A percentile compares a stretch with the other conserved stretches of the same genome.
phyloP scores from a whole-genome alignment of 768 basidiomycete species.

The Mrakia frigida region DNA sequence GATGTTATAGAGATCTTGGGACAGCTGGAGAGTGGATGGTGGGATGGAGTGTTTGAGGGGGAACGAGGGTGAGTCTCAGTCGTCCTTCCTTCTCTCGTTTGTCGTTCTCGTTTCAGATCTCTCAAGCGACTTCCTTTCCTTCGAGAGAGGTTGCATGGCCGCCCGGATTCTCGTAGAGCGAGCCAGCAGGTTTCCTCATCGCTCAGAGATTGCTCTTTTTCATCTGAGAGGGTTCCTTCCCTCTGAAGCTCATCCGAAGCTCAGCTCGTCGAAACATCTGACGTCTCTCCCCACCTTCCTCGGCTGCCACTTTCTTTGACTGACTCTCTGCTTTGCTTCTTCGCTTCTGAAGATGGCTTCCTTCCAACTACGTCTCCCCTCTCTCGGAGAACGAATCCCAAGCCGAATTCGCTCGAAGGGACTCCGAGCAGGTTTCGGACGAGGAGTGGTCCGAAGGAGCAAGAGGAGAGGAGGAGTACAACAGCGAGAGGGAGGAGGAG shows the following conservation, averaged over 20 bases:
- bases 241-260: no score
- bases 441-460: background rate
- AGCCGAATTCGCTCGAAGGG: conserved; percentile 13
- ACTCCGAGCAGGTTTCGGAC: conserved; percentile 20
- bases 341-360: conserved; percentile 61
- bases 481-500: background rate
- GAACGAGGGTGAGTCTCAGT: conserved; percentile 59
- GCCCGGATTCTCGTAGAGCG: no score
- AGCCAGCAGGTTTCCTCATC: no score
- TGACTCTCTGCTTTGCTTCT: background rate
- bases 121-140: no score
- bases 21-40: conserved; percentile 90
- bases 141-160: no score
- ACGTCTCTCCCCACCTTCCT: no score
- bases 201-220: no score
- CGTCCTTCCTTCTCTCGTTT: background rate
- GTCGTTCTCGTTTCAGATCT: no score
- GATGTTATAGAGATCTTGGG: conserved; percentile 93
- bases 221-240: no score
- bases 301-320: background rate
- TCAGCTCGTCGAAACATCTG: no score
- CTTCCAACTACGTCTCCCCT: conserved; percentile 82
- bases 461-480: background rate
- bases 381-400: conserved; percentile 52
- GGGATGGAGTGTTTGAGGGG: conserved; percentile 87